Base-by-base conservation (phyloP, 108 stramenopile genomes). In the Cyclotella atomus region DNA sequence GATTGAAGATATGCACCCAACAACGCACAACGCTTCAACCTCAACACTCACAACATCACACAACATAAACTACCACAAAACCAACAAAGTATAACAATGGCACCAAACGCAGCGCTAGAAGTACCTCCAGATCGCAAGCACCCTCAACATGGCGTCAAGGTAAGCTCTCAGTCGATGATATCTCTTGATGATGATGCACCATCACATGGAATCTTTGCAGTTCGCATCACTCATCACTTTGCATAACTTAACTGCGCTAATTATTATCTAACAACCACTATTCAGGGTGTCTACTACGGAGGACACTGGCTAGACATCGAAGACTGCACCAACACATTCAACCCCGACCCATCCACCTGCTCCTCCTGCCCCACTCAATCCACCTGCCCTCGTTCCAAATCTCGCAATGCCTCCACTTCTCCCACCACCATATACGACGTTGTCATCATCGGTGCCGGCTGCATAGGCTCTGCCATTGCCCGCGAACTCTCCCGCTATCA, bases 391-490 rank as follows among this genome's bases (percentile, higher is more conserved):
- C 87, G 87, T 3, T 80, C 82, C 59, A 77, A 74, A 62, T 83
- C 84, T 44, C 77, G 82, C 20, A 68, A 85, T 33, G 77, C 76
- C 29, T 28, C 57, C 6, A 38, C 36, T 23, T 47, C 61, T 14
- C 56, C 67, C 30, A 50, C 16, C 17, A 55, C 63, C 10, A 59
- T 77, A 14, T 88, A 90, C 57, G 89, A 88, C 73, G 73, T 91
- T 14, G 66, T 80, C 14, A 85, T 91, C 60, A 72, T 89, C 47
- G 91, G 91, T 5, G 87, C 88, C 0, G 91, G 91, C 14, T 92
- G 91, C 59, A 85, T 94, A 33, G 93, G 93, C 2, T 71, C 83
- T 2, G 84, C 93, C 36, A 89, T 94, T 50, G 93, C 91, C n/a
- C 72, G 93, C 19, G 93, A 94, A 73, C 69, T 94, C 24, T 74